Evolutionary conservation across 106 monocot species (phyloP), one percentile per base, ranked within the genome.

Genomic region (Apostasia ramifera): DNA sequence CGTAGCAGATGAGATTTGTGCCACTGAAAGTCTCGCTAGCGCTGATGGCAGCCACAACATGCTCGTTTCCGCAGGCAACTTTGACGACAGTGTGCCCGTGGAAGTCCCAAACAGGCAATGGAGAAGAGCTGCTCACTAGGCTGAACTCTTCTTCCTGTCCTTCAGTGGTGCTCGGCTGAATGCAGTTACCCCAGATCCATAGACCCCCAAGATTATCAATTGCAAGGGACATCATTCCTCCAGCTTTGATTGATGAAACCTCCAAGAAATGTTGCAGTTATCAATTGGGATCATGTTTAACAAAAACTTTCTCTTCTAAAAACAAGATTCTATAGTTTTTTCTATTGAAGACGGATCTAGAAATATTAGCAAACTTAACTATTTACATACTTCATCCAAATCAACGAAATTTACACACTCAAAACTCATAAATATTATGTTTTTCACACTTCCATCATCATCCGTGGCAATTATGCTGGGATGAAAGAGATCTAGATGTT

Each of bases 151-250:
- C 76, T 39, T 70, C 72, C 53, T 82, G 71, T 70, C 72, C 14
- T 57, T 69, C 38, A 44, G 68, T 61, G 45, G 47, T 79, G 67
- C 44, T 76, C 13, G 66, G 73, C 63, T 84, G 84, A 63, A 85
- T 88, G 66, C 81, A 85, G 55, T 88, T 80, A 8, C 92, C 92
- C 92, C 88, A 92, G 48, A 88, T 83, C 92, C 92, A 92, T 40
- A 92, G 63, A 48, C 74, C 75, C 6, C 92, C 92, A 1, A 83
- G 63, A 66, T 6, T 68, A 63, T 92, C 92, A 60, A 92, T 88
- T 39, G 88, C 92, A 52, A 88, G 76, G 41, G 92, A 92, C 85
- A 83, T 88, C 92, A 92, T 92, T 59, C 88, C 92, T 43, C 92
- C 92, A 10, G 88, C 92, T 55, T 78, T 85, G 40, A 92, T 81